Evolutionary conservation across 305 asterid species (phyloP), one percentile per base, ranked within the genome.

Genomic region (Plantago rigida): DNA sequence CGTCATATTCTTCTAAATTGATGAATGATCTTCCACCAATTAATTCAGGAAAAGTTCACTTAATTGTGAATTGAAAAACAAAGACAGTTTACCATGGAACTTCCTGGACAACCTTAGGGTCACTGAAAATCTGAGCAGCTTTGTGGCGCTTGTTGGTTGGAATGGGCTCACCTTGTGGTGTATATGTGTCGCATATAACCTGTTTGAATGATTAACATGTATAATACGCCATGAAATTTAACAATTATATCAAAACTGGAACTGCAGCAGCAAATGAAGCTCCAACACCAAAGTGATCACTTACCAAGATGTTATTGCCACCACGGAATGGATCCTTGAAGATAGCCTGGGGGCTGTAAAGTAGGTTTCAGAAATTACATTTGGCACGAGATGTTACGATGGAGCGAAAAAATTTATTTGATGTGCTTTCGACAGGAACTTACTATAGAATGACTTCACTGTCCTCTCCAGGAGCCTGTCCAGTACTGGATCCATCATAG

Each of bases 361-460:
- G 55, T 42, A 66, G 28, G 67, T 64, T 46, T 56, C 65, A 4
- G 51, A 51, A 47, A 69, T 70, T 59, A 53, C n/a, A n/a, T 53
- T 28, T 53, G 44, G 36, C 4, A 51, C 12, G 17, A 51, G 11
- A 51, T 36, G 44, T 8, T 36, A 36, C 6, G 9, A 36, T 1
- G 44, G 44, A 12, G 10, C 1, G 3, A 7, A 5, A 36, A 50
- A 55, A 31, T 0, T 26, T n/a, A 65, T 0, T 31, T 14, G 48
- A 45, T 9, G 56, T 51, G 17, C 39, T 45, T 44, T 45, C 59
- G 39, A 46, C 24, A 53, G 45, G 64, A 51, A 66, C 83, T 82
- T 86, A 91, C 98, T 87, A 91, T 79, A 91, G 77, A 68, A 91
- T 87, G 69, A 87, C 98, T 91, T 88, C 98, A 79, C 96, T 91